Percentiles rank a stretch among this genome's conserved stretches.
Conservation (phyloP, 768 basidiomycete species). For the Atractiella rhizophila region DNA sequence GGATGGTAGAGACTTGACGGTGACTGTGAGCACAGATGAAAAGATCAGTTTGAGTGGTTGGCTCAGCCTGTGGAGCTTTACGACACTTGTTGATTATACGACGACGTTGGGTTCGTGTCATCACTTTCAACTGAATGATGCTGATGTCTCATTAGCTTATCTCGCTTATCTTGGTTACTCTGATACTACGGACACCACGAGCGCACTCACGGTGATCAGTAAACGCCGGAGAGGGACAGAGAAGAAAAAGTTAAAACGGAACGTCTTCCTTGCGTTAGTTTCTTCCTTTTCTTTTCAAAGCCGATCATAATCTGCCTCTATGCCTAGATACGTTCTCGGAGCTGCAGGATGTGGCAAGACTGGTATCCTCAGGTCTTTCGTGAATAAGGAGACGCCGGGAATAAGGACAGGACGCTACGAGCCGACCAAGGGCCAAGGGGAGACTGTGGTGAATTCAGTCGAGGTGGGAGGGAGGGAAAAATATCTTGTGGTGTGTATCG, state of each 20-base stretch:
- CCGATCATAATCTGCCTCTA: no score
- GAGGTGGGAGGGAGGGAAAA: slow-evolving; percentile 86
- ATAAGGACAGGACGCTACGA: slow-evolving; percentile 43
- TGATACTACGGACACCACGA: slow-evolving; percentile 38
- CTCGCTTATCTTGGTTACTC: slow-evolving; percentile 88
- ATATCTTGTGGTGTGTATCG: slow-evolving; percentile 60
- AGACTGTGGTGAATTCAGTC: slow-evolving; percentile 80
- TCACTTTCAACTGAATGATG: slow-evolving; percentile 22
- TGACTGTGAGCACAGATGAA: slow-evolving; percentile 53
- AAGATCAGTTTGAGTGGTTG: slow-evolving; percentile 90
- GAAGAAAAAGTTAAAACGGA: slow-evolving; percentile 64
- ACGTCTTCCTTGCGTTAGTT: slow-evolving; percentile 56
- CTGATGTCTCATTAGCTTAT: slow-evolving; percentile 71
- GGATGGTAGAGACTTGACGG: slow-evolving; percentile 69
- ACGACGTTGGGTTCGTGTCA: neutral
- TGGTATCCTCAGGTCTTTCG: slow-evolving; percentile 54
- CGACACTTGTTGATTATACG: neutral
- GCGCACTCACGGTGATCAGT: slow-evolving; percentile 58
- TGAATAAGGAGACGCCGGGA: slow-evolving; percentile 56
- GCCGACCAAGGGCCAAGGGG: slow-evolving; percentile 43
- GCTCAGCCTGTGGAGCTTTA: slow-evolving; percentile 92
- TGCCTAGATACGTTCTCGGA: slow-evolving; percentile 86
- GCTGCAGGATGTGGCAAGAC: slow-evolving; percentile 94
- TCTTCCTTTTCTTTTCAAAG: no score
- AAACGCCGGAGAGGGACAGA: slow-evolving; percentile 60